Evolutionary conservation across 495 filamentous ascomycete genomes (phyloP).

Genomic region (Acidomyces sp.): DNA sequence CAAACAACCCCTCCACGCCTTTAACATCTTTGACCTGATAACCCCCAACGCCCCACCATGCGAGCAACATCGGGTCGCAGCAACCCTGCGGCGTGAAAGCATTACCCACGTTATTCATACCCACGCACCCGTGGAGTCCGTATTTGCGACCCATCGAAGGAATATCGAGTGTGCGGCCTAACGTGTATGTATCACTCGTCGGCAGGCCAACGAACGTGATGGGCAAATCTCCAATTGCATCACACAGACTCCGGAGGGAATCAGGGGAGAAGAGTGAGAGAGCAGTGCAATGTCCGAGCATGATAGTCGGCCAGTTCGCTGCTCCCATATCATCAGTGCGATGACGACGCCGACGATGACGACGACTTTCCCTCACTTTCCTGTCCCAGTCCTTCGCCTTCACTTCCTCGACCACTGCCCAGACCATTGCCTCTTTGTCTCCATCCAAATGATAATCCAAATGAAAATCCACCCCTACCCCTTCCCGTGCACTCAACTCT

Average conservation of each 20-base stretch:
- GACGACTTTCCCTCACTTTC: slow-evolving; percentile 19
- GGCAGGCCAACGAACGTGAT: slow-evolving; percentile 60
- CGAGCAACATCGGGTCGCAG: slow-evolving; percentile 55
- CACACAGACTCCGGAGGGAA: slow-evolving; percentile 38
- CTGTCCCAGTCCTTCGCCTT: slow-evolving; percentile 37
- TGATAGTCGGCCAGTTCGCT: too few relatives aligned
- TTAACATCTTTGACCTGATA: slow-evolving; percentile 52
- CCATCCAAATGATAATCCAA: slow-evolving; percentile 55
- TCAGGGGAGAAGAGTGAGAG: slow-evolving; percentile 42
- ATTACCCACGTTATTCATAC: slow-evolving; percentile 69
- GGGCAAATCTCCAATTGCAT: slow-evolving; percentile 39
- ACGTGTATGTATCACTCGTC: slow-evolving; percentile 51
- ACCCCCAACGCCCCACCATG: slow-evolving; percentile 50
- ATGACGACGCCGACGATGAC: slow-evolving; percentile 24
- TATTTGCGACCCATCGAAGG: slow-evolving; percentile 50
- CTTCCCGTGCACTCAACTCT: slow-evolving; percentile 32
- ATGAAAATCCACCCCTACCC: slow-evolving; percentile 58
- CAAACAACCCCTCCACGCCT: slow-evolving; percentile 48
- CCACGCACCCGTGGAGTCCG: slow-evolving; percentile 45
- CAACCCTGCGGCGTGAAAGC: slow-evolving; percentile 62
- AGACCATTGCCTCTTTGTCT: slow-evolving; percentile 35
- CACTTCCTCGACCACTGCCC: slow-evolving; percentile 40
- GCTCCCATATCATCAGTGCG: too few relatives aligned
- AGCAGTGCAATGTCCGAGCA: slow-evolving; percentile 58
- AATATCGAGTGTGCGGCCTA: slow-evolving; percentile 36